A percentile compares a stretch with the other conserved stretches of the same genome.
phyloP scores from a whole-genome alignment of 2,329 filamentous ascomycete genomes.

The Clarireedia hainanense region DNA sequence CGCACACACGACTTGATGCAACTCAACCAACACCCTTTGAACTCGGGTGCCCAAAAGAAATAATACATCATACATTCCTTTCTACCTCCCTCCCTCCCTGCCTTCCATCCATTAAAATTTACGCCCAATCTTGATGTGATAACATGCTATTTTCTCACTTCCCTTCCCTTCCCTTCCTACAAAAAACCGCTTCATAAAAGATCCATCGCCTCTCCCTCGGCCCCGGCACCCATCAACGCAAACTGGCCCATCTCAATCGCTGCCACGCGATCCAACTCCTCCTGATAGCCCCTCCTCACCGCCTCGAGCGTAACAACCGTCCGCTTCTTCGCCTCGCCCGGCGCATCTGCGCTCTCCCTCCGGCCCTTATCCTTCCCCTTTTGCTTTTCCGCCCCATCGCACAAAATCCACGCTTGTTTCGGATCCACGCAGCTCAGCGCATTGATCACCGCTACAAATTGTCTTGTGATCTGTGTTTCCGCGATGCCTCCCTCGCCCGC shows the following conservation, averaged over 20 bases:
- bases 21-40: too few species aligned
- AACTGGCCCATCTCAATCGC: constrained; percentile 87
- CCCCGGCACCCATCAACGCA: constrained; percentile 51
- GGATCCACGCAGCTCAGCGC: constrained; percentile 77
- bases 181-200: constrained; percentile 17
- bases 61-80: background rate
- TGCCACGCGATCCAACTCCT: constrained; percentile 79
- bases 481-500: constrained; percentile 49
- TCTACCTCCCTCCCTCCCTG: background rate
- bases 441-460: constrained; percentile 90
- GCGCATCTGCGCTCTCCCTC: background rate
- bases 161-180: background rate
- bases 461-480: constrained; percentile 59
- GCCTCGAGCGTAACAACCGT: constrained; percentile 80
- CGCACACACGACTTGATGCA: too few species aligned
- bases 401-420: constrained; percentile 73
- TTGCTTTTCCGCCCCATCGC: constrained; percentile 35
- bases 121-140: background rate
- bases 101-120: background rate
- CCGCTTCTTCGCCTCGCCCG: constrained; percentile 37
- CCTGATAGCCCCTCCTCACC: constrained; percentile 80
- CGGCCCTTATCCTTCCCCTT: constrained; percentile 2
- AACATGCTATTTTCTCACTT: background rate
- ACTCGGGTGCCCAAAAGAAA: too few species aligned
- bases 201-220: constrained; percentile 35